Evolutionary conservation across 805 yeast genomes (phyloP).

Genomic region (Saccharomycopsis oosterbeekiorum): DNA sequence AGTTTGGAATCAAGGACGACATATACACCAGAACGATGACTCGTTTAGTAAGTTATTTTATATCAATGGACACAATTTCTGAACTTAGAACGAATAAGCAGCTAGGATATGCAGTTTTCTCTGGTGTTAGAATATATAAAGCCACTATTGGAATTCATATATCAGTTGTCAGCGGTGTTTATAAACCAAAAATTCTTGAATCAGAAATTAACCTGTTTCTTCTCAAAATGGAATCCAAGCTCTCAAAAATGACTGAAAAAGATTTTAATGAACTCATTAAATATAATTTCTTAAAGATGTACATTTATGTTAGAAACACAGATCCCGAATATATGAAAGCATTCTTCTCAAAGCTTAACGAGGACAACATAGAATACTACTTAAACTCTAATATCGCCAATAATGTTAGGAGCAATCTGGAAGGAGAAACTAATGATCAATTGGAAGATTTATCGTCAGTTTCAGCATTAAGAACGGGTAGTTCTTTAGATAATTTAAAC

Average conservation of each 20-base stretch:
- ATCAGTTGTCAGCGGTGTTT: slow-evolving; percentile 38
- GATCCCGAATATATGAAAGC: slow-evolving; percentile 17
- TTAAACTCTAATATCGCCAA: not conserved
- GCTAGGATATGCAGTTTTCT: slow-evolving; percentile 52
- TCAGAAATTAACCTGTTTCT: slow-evolving; percentile 40
- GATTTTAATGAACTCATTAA: slow-evolving; percentile 30
- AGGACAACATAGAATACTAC: slow-evolving; percentile 3
- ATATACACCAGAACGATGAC: slow-evolving; percentile 31
- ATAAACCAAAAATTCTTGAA: slow-evolving; percentile 33
- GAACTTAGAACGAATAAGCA: slow-evolving; percentile 47
- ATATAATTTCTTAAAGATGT: slow-evolving; percentile 28
- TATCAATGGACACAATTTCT: slow-evolving; percentile 34
- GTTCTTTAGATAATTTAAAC: slow-evolving; percentile 17
- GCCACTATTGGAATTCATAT: slow-evolving; percentile 50
- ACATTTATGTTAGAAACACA: slow-evolving; percentile 17
- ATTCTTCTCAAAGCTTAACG: slow-evolving; percentile 13
- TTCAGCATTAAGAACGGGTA: slow-evolving; percentile 20
- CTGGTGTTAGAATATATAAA: slow-evolving; percentile 44
- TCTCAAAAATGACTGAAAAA: slow-evolving; percentile 25
- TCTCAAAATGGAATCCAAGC: slow-evolving; percentile 29
- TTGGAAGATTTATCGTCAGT: slow-evolving; percentile 23
- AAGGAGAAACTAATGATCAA: slow-evolving; percentile 13
- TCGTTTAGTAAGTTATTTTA: slow-evolving; percentile 35
- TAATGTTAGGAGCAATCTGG: not conserved
- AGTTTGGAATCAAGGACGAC: slow-evolving; percentile 41